Base-by-base conservation (phyloP, 345 rosid species). In the Pelargonium nanum region DNA sequence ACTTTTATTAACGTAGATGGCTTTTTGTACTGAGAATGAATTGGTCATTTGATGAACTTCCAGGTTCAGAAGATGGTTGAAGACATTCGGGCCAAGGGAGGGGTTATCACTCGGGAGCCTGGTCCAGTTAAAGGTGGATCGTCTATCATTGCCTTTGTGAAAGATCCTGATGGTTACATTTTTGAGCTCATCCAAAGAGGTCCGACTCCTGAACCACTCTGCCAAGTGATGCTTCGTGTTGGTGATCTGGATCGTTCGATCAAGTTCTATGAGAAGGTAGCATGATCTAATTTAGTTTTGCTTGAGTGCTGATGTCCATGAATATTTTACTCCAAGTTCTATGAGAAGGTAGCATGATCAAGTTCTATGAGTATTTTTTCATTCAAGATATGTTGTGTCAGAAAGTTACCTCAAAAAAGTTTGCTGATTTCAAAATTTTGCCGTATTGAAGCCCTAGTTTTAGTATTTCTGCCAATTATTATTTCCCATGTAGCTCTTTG, bases 191-290 rank as follows among this genome's bases (percentile, higher is more conserved):
- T 93, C 65, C 94, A 93, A 66, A 77, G 97, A 63, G 94, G 83
- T 53, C 79, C 84, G 54, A 89, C 97, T 48, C 97, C 94, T 60
- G 89, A 89, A 67, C 99, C 99, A 34, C 78, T 93, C 22, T 93
- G 97, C 69, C 97, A 93, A 84, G 83, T 93, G 19, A 93, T 89
- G 96, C 90, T 93, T 63, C 96, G 97, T 63, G 90, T 83, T 32
- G 96, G 99, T 63, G 94, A 93, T 69, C 74, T 89, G 22, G 89
- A 81, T 24, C 86, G 94, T 6, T 68, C 97, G 50, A 81, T 87
- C 78, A 82, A 87, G 68, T 89, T 93, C 71, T 89, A 93, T 69
- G 99, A 89, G 70, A 93, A 87, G 89, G 99, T 89, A 76, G 10
- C 53, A 50, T 48, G 1, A 21, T 26, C 2, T 44, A 19, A 23